phyloP scores from a whole-genome alignment of 352 stramenopile species.

The Phytophthora aleatoria region DNA sequence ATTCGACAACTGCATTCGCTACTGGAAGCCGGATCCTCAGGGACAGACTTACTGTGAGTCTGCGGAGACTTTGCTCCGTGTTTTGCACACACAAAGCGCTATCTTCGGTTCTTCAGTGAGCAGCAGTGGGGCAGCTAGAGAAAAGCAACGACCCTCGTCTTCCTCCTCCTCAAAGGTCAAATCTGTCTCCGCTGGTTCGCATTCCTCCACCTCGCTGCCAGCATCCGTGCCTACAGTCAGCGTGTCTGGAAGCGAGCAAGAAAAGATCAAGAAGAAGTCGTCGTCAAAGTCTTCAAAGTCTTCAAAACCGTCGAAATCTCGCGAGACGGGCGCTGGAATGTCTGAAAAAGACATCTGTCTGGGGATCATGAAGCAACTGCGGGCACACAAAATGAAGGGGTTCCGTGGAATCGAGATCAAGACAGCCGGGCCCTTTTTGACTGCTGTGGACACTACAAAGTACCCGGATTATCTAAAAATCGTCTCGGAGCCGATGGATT shows the following conservation, averaged over 20 bases:
- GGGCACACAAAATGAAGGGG: slow-evolving; percentile 85
- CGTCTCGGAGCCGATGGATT: slow-evolving; percentile 86
- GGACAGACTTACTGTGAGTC: slow-evolving; percentile 82
- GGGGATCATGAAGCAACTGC: slow-evolving; percentile 74
- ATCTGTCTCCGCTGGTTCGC: slow-evolving; percentile 12
- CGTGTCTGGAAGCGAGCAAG: slow-evolving; percentile 21
- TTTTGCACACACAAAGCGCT: slow-evolving; percentile 56
- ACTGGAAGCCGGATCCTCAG: slow-evolving; percentile 80
- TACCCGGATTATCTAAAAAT: slow-evolving; percentile 85
- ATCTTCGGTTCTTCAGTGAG: slow-evolving; percentile 41
- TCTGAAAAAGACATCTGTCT: slow-evolving; percentile 67
- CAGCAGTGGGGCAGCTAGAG: slow-evolving; percentile 37
- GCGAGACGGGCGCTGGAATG: slow-evolving; percentile 46
- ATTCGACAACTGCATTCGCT: slow-evolving; percentile 87
- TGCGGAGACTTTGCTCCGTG: slow-evolving; percentile 55
- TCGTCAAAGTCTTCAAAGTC: slow-evolving; percentile 45
- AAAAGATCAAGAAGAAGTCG: slow-evolving; percentile 41
- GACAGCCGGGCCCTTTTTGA: slow-evolving; percentile 80
- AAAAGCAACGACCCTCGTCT: slow-evolving; percentile 47
- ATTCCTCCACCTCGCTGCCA: slow-evolving; percentile 15
- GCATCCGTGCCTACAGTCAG: slow-evolving; percentile 7
- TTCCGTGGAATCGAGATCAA: slow-evolving; percentile 83
- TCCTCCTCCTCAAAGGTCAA: slow-evolving; percentile 38
- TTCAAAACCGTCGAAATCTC: slow-evolving; percentile 42
- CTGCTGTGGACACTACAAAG: slow-evolving; percentile 86